Evolutionary conservation across 345 rosid species (phyloP).

Genomic region (Moricandia moricandioides): DNA sequence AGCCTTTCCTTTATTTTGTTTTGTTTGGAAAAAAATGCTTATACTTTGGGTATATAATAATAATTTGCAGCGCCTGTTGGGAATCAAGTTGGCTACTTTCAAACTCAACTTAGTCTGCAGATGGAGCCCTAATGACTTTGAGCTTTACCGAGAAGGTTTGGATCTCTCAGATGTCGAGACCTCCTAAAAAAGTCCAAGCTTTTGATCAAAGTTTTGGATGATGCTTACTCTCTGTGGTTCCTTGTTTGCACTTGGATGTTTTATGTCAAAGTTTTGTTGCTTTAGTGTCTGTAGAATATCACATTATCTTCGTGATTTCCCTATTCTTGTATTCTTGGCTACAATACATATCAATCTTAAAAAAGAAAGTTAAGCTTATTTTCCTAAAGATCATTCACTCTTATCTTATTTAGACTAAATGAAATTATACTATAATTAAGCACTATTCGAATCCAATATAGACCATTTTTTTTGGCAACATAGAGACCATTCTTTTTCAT

Average conservation of each 20-base stretch:
- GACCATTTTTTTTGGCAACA: too few relatives aligned
- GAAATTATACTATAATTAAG: too few relatives aligned
- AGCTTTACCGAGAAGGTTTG: conserved; percentile 60
- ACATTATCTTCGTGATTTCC: neutral
- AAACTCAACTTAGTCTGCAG: conserved; percentile 71
- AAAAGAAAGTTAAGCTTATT: neutral
- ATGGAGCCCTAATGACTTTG: conserved; percentile 77
- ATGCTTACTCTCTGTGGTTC: neutral
- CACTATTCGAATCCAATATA: too few relatives aligned
- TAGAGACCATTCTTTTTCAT: too few relatives aligned
- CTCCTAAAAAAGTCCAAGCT: conserved; percentile 38
- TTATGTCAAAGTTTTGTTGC: conserved; percentile 29
- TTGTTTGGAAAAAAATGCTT: too few relatives aligned
- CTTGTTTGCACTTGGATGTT: conserved; percentile 14
- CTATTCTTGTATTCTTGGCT: neutral
- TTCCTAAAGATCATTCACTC: neutral
- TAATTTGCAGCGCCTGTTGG: conserved; percentile 74
- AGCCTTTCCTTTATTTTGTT: too few relatives aligned
- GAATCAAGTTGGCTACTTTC: conserved; percentile 91
- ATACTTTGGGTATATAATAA: neutral
- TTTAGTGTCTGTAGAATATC: conserved; percentile 30
- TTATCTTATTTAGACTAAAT: neutral
- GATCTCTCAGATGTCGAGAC: conserved; percentile 86
- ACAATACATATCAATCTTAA: neutral
- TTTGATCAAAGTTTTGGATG: conserved; percentile 12